A percentile compares a stretch with the other conserved stretches of the same genome.
Evolutionary conservation across 2,329 filamentous ascomycete genomes (phyloP).

Genomic region (Aureobasidium lini): DNA sequence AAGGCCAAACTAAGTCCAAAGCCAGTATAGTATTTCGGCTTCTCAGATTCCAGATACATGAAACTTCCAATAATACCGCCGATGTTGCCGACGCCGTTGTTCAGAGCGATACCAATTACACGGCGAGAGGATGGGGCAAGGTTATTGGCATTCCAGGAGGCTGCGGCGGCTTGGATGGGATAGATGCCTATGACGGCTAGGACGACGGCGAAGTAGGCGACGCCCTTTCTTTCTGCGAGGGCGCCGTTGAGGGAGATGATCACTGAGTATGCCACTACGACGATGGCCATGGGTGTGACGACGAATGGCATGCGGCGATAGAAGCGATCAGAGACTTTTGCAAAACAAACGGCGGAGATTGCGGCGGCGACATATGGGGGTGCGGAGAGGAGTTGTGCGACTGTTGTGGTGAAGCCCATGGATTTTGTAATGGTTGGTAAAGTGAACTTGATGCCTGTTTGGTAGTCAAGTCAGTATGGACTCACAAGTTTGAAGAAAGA

Average conservation of each 20-base stretch:
- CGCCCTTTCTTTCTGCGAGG: background rate
- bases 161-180: slow-evolving; percentile 23
- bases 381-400: slow-evolving; percentile 21
- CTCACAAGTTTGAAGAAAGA: slow-evolving; percentile 32
- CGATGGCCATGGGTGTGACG: slow-evolving; percentile 37
- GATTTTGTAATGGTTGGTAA: slow-evolving; percentile 9
- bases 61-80: slow-evolving; percentile 36
- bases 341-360: slow-evolving; percentile 23
- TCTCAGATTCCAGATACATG: slow-evolving; percentile 24
- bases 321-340: slow-evolving; percentile 22
- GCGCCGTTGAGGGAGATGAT: background rate
- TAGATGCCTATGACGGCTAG: slow-evolving; percentile 25
- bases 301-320: slow-evolving; percentile 17
- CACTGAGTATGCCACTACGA: slow-evolving; percentile 21
- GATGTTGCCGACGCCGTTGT: slow-evolving; percentile 33
- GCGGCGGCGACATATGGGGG: slow-evolving; percentile 25
- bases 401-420: slow-evolving; percentile 20
- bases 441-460: slow-evolving; percentile 6
- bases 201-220: slow-evolving; percentile 23
- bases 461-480: background rate
- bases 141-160: slow-evolving; percentile 27
- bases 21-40: background rate
- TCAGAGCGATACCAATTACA: slow-evolving; percentile 34
- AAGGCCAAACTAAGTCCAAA: background rate
- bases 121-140: slow-evolving; percentile 28